These are phyloP conservation scores for Podochytrium sp. DNA, from an alignment of 192 early-diverging fungal species.

Conservation along the genomic window DNA sequence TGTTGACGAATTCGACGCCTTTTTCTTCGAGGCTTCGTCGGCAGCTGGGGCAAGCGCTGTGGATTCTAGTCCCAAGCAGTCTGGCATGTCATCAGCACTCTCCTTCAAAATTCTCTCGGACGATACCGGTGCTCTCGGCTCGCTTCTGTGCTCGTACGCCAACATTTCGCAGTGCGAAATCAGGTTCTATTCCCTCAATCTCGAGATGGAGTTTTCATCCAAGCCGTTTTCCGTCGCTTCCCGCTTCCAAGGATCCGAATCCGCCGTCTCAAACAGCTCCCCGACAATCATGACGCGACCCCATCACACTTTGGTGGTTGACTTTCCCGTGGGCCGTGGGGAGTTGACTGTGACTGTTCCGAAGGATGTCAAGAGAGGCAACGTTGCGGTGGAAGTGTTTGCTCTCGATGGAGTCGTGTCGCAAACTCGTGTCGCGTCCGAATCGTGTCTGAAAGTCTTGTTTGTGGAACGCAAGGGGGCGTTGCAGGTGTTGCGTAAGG, in stretches of 20 bases:
- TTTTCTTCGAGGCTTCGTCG: neutral
- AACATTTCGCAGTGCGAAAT: constrained; percentile 9
- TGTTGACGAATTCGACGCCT: neutral
- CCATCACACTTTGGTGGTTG: constrained; percentile 7
- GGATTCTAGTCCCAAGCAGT: neutral
- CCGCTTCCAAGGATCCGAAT: neutral
- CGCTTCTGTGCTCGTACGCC: neutral
- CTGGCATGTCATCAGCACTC: neutral
- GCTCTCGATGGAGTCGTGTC: constrained; percentile 10
- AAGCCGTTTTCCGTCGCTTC: constrained; percentile 9
- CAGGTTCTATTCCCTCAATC: constrained; percentile 11
- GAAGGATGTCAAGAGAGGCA: neutral
- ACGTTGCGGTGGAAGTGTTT: constrained; percentile 22
- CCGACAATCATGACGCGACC: constrained; percentile 7
- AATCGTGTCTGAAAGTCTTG: constrained; percentile 7
- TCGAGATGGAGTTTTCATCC: constrained; percentile 31
- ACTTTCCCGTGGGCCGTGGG: constrained; percentile 17
- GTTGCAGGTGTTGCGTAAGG: constrained; percentile 14
- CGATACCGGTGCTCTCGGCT: neutral
- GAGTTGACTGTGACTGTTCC: constrained; percentile 16
- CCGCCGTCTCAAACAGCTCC: neutral
- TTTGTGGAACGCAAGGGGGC: constrained; percentile 15
- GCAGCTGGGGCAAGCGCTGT: neutral
- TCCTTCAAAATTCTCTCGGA: constrained; percentile 10
- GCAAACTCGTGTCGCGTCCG: constrained; percentile 14